Percentiles rank a stretch among this genome's conserved stretches.
phyloP scores from a whole-genome alignment of 1,284 basidiomycete species.

The Pyrrhoderma lamaoense region DNA sequence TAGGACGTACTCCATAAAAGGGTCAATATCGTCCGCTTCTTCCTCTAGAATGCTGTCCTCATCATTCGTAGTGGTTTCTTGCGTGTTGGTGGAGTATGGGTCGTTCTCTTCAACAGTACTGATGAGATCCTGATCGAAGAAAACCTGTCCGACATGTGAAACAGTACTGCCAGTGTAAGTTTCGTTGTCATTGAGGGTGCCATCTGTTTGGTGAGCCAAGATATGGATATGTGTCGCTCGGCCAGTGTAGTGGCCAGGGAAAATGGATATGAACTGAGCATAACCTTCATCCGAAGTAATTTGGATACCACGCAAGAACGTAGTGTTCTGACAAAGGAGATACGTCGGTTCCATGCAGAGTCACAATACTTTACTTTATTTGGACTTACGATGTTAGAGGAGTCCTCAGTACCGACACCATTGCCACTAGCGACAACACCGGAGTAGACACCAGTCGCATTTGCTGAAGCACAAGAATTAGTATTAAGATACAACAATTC shows the following conservation, averaged over 20 bases:
- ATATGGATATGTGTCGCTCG: conserved; percentile 6
- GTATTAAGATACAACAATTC: background rate
- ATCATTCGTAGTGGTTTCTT: background rate
- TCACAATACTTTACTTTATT: background rate
- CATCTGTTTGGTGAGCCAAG: conserved; percentile 9
- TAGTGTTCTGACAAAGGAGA: background rate
- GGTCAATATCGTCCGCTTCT: conserved; percentile 4
- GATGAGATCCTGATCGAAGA: conserved; percentile 10
- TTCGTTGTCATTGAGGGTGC: conserved; percentile 1
- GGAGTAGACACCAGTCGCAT: conserved; percentile 10
- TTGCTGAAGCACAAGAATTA: background rate
- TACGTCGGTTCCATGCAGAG: background rate
- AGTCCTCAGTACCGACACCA: conserved; percentile 1
- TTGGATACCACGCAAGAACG: conserved; percentile 9
- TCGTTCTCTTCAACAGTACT: background rate
- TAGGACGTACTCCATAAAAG: conserved; percentile 8
- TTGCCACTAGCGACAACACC: conserved; percentile 5
- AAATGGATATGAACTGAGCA: conserved; percentile 4
- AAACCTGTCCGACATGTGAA: conserved; percentile 7
- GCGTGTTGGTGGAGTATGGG: conserved; percentile 7
- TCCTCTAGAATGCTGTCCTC: background rate
- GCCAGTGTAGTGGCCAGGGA: conserved; percentile 7
- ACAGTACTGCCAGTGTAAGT: conserved; percentile 6
- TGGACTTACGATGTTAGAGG: conserved; percentile 2
- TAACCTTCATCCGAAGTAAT: conserved; percentile 4